Evolutionary conservation across 2,329 filamentous ascomycete species (phyloP).

Genomic region (Fusarium sarcochroum): DNA sequence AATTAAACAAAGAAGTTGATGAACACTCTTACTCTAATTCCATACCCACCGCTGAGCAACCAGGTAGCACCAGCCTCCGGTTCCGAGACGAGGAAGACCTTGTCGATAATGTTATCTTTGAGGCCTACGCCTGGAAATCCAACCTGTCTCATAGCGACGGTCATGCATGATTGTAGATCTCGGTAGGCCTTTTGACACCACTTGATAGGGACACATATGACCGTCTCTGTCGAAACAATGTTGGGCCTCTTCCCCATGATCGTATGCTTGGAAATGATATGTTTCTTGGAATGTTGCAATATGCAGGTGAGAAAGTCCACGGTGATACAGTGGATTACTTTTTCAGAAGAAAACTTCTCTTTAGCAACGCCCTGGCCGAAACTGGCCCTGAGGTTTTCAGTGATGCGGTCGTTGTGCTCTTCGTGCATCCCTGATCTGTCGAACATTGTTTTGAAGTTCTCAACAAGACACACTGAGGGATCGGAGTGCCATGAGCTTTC

Average conservation of each 20-base stretch:
- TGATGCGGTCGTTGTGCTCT: not conserved
- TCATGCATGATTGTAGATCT: slow-evolving; percentile 10
- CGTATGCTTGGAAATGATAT: not conserved
- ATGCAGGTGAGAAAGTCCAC: slow-evolving; percentile 4
- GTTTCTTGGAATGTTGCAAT: not conserved
- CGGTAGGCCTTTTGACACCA: slow-evolving; percentile 8
- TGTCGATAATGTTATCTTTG: slow-evolving; percentile 1
- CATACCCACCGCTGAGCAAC: not conserved
- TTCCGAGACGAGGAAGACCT: slow-evolving; percentile 15
- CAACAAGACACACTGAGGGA: not conserved
- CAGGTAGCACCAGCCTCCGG: slow-evolving; percentile 9
- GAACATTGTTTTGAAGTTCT: slow-evolving; percentile 10
- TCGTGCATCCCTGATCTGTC: not conserved
- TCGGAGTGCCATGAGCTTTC: not conserved
- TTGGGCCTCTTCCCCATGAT: not conserved
- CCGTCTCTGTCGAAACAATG: not conserved
- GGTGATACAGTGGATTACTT: not conserved
- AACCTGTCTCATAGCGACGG: not conserved
- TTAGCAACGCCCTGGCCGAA: too few relatives aligned
- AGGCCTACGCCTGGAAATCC: not conserved
- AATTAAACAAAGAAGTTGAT: too few relatives aligned
- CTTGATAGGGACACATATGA: slow-evolving; percentile 5
- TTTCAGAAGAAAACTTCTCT: not conserved
- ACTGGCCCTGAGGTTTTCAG: not conserved
- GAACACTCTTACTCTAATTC: not conserved